Base-by-base conservation (phyloP, 306 rosid species). In the Benincasa hispida region DNA sequence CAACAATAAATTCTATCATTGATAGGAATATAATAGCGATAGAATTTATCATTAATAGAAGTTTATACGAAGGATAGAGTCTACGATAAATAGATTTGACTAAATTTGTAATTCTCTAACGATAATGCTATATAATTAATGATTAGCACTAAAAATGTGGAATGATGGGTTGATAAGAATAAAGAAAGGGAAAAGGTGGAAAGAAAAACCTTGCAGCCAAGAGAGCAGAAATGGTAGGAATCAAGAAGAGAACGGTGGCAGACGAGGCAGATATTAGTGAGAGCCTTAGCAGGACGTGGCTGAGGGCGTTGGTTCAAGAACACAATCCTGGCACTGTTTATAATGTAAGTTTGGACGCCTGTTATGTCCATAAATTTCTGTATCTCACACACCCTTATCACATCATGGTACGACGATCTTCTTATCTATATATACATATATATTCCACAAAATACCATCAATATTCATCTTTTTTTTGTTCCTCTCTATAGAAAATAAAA, bases 381-480 rank as follows among this genome's bases (percentile, higher is more conserved):
- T 50, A 89, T 87, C 82, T 89, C 93, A 9, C 84, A 78, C 27
- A 89, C 91, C 69, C 93, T 85, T 82, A 89, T 89, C 81, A 89
- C 93, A 84, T 89, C 93, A 85, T 89, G 93, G 85, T 89, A 89
- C 32, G 91, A 89, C 69, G 93, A 89, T 77, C 93, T 89, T 74
- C 93, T 85, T 87, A 89, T 87, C 93, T 89, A 39, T 19, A 84
- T 1, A 41, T 5, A n/a, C 35, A 28, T 28, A 28, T 28, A 28
- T 28, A 28, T 28, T 32, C 35, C 35, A 32, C 35, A 32, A 32
- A 28, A 28, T 28, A 28, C 3, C 3, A 28, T 28, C 32, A n/a
- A n/a, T 35, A 35, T 35, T 35, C 39, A 35, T 35, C 39, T 7
- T 34, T 34, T 34, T 0, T 3, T 34, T 34, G 4, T 7, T 34